Evolutionary conservation across 352 stramenopile species (phyloP).

Genomic region (Lagenidium giganteum): DNA sequence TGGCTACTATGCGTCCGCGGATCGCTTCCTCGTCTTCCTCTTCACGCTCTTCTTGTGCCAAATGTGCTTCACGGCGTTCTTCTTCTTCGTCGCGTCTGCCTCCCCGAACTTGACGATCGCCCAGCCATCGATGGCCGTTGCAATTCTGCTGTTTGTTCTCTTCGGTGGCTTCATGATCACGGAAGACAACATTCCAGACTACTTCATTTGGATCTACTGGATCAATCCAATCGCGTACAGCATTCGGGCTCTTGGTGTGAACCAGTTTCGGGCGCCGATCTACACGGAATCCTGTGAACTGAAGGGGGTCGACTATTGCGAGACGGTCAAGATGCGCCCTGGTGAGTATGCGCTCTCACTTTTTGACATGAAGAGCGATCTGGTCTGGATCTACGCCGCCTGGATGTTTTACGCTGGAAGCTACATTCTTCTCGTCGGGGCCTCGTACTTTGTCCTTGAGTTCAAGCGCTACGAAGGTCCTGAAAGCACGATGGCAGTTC

Average conservation of each 20-base stretch:
- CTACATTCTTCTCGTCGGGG: conserved; percentile 31
- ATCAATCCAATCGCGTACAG: conserved; percentile 69
- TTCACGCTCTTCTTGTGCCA: conserved; percentile 64
- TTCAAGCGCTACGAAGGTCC: conserved; percentile 26
- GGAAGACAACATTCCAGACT: conserved; percentile 48
- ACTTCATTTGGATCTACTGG: conserved; percentile 78
- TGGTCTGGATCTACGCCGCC: conserved; percentile 45
- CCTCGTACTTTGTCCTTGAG: conserved; percentile 24
- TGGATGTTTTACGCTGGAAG: conserved; percentile 46
- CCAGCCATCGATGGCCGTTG: conserved; percentile 54
- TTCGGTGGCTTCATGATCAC: conserved; percentile 66
- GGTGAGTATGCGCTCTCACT: conserved; percentile 42
- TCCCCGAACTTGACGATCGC: conserved; percentile 45
- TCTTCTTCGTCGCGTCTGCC: conserved; percentile 53
- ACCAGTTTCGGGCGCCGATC: conserved; percentile 45
- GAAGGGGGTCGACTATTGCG: conserved; percentile 47
- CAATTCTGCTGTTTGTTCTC: conserved; percentile 60
- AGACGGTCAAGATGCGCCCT: conserved; percentile 19
- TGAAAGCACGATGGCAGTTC: conserved; percentile 28
- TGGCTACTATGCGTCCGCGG: conserved; percentile 46
- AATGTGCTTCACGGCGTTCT: conserved; percentile 60
- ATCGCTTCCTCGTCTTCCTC: conserved; percentile 55
- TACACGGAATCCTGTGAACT: conserved; percentile 42
- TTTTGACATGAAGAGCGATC: conserved; percentile 44
- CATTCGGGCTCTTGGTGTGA: conserved; percentile 54